Base-by-base conservation (phyloP, 2,329 filamentous ascomycete genomes). In the Aureobasidium namibiae region DNA sequence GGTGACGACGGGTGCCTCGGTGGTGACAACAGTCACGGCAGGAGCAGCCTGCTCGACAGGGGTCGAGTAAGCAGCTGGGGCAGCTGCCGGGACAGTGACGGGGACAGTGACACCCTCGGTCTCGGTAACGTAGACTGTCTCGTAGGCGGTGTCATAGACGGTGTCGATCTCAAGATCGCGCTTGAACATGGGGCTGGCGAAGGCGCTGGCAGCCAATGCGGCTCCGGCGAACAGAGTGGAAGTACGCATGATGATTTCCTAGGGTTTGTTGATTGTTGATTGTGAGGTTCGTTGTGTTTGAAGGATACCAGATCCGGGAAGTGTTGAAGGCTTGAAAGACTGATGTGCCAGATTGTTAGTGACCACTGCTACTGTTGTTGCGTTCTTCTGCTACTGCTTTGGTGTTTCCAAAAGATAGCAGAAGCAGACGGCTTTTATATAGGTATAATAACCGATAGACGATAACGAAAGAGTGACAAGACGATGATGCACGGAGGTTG, bases 91-190 rank as follows among this genome's bases (percentile, higher is more conserved):
- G 46, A 63, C 52, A 18, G 63, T 63, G 42, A 64, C 41, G 18
- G 63, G 48, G 48, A 52, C 18, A 44, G 60, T 62, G 14, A 59
- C 63, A 34, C 64, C 68, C 24, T 64, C 67, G 46, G 69, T 71
- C 61, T 71, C 67, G 58, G 70, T 73, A 60, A 73, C 68, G 56
- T 69, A 58, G 45, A 71, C 60, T 59, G 69, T 72, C 56, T 65
- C 66, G 61, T 68, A 69, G 54, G 66, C 65, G 38, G 69, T 58
- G 24, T 72, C 67, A 57, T 62, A 65, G 60, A 65, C 63, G 45
- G 61, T 63, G 39, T 67, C 65, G 42, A 69, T 61, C 45, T 65
- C 66, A 59, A 69, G 64, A 34, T 65, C 61, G 49, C 64, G 65
- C 60, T 62, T 63, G 60, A 65, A 46, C 62, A 67, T 62, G 9